Base-by-base conservation (phyloP, 108 stramenopile genomes). In the Skeletonema potamos region DNA sequence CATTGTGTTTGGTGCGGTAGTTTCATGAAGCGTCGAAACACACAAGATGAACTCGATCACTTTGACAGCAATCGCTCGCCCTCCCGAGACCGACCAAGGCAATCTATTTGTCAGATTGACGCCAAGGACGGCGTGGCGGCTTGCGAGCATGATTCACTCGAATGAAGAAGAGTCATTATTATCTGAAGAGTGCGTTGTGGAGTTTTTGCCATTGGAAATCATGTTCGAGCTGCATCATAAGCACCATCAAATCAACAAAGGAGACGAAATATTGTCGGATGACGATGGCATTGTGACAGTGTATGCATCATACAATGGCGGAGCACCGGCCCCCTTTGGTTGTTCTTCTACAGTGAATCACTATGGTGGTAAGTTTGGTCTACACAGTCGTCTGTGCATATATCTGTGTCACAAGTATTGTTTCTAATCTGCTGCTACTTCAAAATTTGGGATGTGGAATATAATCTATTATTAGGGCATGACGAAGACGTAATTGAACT, bases 251-350 rank as follows among this genome's bases (percentile, higher is more conserved):
- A 26, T 26, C 15, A 39, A 54, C 43, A 58, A 18, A 17, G 34
- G 37, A 13, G 55, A 51, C 1, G 62, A 54, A 7, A 60, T 12
- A 2, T 22, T 27, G 20, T 24, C 48, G 15, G 48, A 39, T 22
- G 73, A 22, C 0, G 43, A 37, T 46, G 83, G 66, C 11, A 65
- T 63, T 18, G 61, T 44, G 15, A 54, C 61, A 13, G 37, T 89
- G 10, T 86, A 77, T 66, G 82, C 70, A 24, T 89, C 89, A 8
- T 92, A 80, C 70, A 92, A 92, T 72, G 91, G 91, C 26, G 91
- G 91, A 61, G 27, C 72, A 13, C 79, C 79, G 6, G 57, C 70
- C 20, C 43, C 66, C 7, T 44, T 27, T 37, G 48, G 51, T 32
- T 10, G 43, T 4, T 30, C 59, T 34, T 48, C 80, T 15, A 33